Evolutionary conservation across 78 protist genomes (phyloP), one percentile per base, ranked within the genome.

Genomic region (Tieghemostelium lacteum): DNA sequence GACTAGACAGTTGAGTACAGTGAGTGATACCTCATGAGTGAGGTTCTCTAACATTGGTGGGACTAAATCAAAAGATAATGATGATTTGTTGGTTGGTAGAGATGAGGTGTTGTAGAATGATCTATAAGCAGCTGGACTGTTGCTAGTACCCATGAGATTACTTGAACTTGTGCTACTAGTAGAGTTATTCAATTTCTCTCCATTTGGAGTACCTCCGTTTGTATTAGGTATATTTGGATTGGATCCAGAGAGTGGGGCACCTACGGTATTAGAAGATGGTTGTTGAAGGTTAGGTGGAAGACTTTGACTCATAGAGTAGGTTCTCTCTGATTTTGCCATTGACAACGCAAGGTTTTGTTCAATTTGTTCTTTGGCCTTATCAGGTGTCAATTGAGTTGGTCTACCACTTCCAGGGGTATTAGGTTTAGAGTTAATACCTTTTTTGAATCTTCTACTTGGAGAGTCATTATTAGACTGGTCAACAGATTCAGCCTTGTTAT

Each of bases 21-120:
- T 80, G 28, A 80, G 14, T 0, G 70, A 50, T 17, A 80, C 76
- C 45, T 80, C 88, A 37, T 67, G 67, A 29, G 55, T 54, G 26
- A 80, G 26, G 20, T 80, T 80, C 5, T 63, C 76, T 36, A 28
- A 26, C 88, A 80, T 80, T 39, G 63, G 19, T 20, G 60, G 42
- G 12, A 54, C 31, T 0, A 40, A 8, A 3, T 80, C 88, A 17
- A 3, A 20, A 12, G 33, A 34, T 0, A 58, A 8, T 4, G 65
- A 8, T 4, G 55, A 19, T 29, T 49, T 16, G 3, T 33, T 24
- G 50, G 8, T 26, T 26, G 36, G 55, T 37, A 57, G 37, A 1
- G 78, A 31, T 33, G 36, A 29, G 19, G 54, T 24, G 1, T 22
- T 52, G 24, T 34, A 29, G 19, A 73, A 73, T 57, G 83, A 61